Percentiles rank a stretch among this genome's conserved stretches.
Evolutionary conservation across 805 yeast genomes (phyloP).

Genomic region (Yarrowia sp.): DNA sequence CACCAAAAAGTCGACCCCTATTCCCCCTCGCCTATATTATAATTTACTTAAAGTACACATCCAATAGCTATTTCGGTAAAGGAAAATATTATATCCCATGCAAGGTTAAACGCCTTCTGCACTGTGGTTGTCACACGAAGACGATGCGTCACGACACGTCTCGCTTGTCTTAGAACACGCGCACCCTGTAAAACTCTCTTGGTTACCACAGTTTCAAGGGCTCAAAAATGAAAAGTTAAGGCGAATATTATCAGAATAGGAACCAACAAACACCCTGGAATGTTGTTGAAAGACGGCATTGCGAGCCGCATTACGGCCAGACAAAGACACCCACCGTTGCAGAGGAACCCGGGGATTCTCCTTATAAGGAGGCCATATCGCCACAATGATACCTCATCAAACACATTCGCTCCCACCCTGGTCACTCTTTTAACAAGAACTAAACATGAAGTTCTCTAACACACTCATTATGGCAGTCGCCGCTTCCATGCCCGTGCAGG

Average conservation of each 20-base stretch:
- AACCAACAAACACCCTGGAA: not conserved
- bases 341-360: not conserved
- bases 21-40: not conserved
- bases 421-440: conserved; percentile 8
- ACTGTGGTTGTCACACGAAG: not conserved
- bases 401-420: not conserved
- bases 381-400: not conserved
- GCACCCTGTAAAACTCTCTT: not conserved
- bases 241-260: conserved; percentile 1
- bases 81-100: not conserved
- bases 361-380: not conserved
- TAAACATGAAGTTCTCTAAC: conserved; percentile 27
- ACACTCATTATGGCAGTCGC: conserved; percentile 27
- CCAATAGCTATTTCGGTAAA: not conserved
- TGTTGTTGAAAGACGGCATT: not conserved
- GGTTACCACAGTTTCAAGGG: not conserved
- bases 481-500: conserved; percentile 7
- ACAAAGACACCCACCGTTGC: conserved; percentile 1
- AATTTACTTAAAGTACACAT: not conserved
- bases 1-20: too few relatives aligned
- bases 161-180: not conserved
- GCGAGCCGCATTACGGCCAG: not conserved
- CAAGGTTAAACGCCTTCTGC: conserved; percentile 6
- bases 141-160: not conserved
- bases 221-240: not conserved